These are phyloP conservation scores for Fusarium subtropicale DNA, from an alignment of 2,329 filamentous ascomycete species.

Conservation along the genomic window DNA sequence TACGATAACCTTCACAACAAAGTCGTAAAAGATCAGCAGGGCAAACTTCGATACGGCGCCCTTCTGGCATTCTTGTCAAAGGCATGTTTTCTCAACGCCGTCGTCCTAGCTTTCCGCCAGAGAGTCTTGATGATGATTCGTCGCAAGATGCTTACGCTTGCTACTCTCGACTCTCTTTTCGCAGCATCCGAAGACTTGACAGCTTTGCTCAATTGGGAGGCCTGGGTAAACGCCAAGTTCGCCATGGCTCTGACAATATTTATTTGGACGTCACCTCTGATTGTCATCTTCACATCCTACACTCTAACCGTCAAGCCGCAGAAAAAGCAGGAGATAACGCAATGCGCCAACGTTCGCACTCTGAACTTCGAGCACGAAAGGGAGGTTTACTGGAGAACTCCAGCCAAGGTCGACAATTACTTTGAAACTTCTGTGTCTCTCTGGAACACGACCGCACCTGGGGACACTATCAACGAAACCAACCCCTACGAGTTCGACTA, in stretches of 20 bases:
- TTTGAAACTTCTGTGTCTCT: slow-evolving; percentile 37
- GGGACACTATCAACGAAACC: not conserved
- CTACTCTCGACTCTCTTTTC: slow-evolving; percentile 46
- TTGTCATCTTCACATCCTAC: slow-evolving; percentile 45
- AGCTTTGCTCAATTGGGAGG: slow-evolving; percentile 44
- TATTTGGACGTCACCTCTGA: slow-evolving; percentile 44
- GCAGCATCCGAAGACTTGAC: slow-evolving; percentile 43
- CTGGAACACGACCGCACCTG: slow-evolving; percentile 37
- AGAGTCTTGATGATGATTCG: slow-evolving; percentile 46
- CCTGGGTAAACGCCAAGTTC: slow-evolving; percentile 41
- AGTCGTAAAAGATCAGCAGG: slow-evolving; percentile 37
- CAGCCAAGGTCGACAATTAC: slow-evolving; percentile 7
- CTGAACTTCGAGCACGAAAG: slow-evolving; percentile 44
- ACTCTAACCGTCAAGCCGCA: slow-evolving; percentile 38
- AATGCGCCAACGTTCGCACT: slow-evolving; percentile 41
- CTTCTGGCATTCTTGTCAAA: slow-evolving; percentile 43
- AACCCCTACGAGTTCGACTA: slow-evolving; percentile 43
- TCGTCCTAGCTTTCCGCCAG: slow-evolving; percentile 44
- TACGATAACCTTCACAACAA: slow-evolving; percentile 36
- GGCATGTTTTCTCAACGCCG: slow-evolving; percentile 43
- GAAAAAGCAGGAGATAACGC: slow-evolving; percentile 21
- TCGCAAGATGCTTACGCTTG: slow-evolving; percentile 43
- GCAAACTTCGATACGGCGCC: slow-evolving; percentile 42
- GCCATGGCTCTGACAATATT: slow-evolving; percentile 45
- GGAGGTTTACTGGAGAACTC: slow-evolving; percentile 29